phyloP scores from a whole-genome alignment of 2,329 filamentous ascomycete species.

The Colletotrichum spinosum region DNA sequence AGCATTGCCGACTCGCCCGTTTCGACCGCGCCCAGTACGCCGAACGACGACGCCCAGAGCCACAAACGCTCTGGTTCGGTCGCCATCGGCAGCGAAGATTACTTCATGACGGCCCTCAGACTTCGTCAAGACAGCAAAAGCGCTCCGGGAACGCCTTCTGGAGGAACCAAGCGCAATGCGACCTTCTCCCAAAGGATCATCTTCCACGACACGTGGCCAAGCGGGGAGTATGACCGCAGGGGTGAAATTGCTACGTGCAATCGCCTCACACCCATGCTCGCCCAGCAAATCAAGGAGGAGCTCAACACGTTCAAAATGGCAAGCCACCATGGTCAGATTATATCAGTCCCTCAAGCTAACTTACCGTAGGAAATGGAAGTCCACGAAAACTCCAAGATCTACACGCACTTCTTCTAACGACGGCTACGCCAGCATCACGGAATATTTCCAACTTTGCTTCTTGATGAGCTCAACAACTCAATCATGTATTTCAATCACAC shows the following conservation, averaged over 20 bases:
- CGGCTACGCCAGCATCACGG: constrained; percentile 43
- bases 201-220: constrained; percentile 97
- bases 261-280: constrained; percentile 93
- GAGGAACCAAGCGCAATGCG: constrained; percentile 70
- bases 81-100: constrained; percentile 85
- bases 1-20: constrained; percentile 80
- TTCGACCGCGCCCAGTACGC: constrained; percentile 89
- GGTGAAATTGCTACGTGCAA: constrained; percentile 99
- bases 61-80: constrained; percentile 78
- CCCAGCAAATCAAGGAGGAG: constrained; percentile 99
- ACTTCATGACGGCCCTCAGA: constrained; percentile 83
- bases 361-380: constrained; percentile 95
- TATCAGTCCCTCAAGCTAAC: constrained; percentile 50
- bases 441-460: constrained; percentile 47
- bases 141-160: constrained; percentile 81
- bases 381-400: constrained; percentile 97
- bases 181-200: constrained; percentile 93
- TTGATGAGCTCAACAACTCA: constrained; percentile 40
- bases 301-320: constrained; percentile 99
- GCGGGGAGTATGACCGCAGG: constrained; percentile 93
- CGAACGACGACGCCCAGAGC: constrained; percentile 78
- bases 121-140: constrained; percentile 83
- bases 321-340: constrained; percentile 47
- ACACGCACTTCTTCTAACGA: constrained; percentile 99
- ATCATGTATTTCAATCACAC: constrained; percentile 64